Evolutionary conservation across 1,139 yeast species (phyloP).

Genomic region (Lodderomyces elongisporus): DNA sequence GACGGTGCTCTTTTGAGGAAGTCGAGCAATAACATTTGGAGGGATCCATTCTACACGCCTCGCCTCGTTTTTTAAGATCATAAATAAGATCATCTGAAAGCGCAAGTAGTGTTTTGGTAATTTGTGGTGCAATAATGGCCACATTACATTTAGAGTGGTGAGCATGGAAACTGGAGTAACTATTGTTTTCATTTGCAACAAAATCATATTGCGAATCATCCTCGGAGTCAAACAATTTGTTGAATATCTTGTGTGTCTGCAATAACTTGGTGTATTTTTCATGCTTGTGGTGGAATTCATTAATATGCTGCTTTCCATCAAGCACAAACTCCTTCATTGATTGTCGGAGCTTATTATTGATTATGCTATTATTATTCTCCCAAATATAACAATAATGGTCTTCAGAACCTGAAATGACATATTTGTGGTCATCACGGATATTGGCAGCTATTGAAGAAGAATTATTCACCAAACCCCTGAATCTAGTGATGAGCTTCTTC

Average conservation of each 20-base stretch:
- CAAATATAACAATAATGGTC: constrained; percentile 72
- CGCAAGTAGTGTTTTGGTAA: constrained; percentile 59
- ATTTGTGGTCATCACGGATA: constrained; percentile 50
- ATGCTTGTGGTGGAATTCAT: constrained; percentile 29
- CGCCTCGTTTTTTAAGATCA: constrained; percentile 45
- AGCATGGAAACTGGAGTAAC: constrained; percentile 71
- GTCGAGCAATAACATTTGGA: constrained; percentile 5
- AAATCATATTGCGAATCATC: constrained; percentile 21
- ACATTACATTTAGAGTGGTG: constrained; percentile 70
- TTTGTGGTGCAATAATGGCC: constrained; percentile 76
- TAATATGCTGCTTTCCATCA: constrained; percentile 34
- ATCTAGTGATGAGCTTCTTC: constrained; percentile 56
- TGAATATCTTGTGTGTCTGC: constrained; percentile 30
- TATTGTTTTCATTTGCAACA: constrained; percentile 44
- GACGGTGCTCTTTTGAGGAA: constrained; percentile 19
- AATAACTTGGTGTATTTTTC: constrained; percentile 27
- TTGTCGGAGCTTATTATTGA: constrained; percentile 33
- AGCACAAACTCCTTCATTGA: constrained; percentile 32
- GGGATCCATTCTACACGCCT: constrained; percentile 10
- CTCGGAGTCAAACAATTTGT: constrained; percentile 23
- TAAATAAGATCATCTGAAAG: constrained; percentile 75
- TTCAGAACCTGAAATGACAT: constrained; percentile 57
- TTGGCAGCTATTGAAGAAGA: constrained; percentile 70
- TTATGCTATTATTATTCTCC: constrained; percentile 45
- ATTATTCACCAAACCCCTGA: constrained; percentile 69